Conservation (phyloP, 768 basidiomycete genomes). For the Pulveroboletus sp. region DNA sequence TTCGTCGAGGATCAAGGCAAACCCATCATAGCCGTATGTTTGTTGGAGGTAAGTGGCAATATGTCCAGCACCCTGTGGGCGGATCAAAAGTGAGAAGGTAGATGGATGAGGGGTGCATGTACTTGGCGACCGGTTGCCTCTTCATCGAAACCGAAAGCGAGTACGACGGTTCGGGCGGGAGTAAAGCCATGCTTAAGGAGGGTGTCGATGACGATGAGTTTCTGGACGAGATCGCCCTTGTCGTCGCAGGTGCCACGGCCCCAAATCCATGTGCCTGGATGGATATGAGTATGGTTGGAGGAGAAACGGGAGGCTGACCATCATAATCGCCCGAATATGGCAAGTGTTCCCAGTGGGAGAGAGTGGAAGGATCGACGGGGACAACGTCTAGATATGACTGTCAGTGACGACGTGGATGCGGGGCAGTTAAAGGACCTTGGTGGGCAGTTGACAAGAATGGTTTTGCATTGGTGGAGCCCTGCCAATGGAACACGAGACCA, state of each 20-base stretch:
- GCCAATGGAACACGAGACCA: neutral
- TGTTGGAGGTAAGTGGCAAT: neutral
- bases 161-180: neutral
- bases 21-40: neutral
- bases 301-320: neutral
- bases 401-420: neutral
- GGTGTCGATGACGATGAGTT: neutral
- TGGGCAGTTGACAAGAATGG: neutral
- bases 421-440: neutral
- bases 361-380: neutral
- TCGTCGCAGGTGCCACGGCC: neutral
- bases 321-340: neutral
- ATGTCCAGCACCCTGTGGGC: neutral
- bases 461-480: neutral
- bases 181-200: neutral
- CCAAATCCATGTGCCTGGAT: neutral
- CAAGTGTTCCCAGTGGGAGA: neutral
- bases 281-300: neutral
- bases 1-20: neutral
- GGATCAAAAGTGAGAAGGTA: neutral
- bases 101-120: neutral
- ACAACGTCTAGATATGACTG: neutral
- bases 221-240: neutral
- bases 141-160: constrained; percentile 1
- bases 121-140: neutral